Evolutionary conservation across 306 rosid genomes (phyloP).

Genomic region (Cucurbita maxima): DNA sequence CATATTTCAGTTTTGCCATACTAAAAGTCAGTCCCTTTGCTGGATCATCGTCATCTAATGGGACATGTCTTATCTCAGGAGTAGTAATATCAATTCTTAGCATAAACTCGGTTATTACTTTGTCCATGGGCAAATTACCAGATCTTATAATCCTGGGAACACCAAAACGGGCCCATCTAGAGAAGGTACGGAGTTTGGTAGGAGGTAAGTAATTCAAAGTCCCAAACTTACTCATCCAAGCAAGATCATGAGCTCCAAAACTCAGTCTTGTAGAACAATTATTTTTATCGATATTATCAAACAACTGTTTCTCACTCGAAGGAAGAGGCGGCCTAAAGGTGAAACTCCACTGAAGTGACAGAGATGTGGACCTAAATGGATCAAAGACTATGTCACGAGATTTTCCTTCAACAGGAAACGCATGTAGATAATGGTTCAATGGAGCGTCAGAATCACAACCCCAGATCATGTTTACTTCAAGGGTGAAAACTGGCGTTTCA

Average conservation of each 20-base stretch:
- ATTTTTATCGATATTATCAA: conserved; percentile 34
- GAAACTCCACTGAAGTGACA: conserved; percentile 84
- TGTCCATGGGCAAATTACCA: conserved; percentile 88
- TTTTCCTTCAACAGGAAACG: conserved; percentile 71
- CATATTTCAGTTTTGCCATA: conserved; percentile 69
- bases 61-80: conserved; percentile 66
- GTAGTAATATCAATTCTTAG: conserved; percentile 77
- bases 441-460: conserved; percentile 87
- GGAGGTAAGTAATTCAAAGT: conserved; percentile 77
- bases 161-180: conserved; percentile 98
- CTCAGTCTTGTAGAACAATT: conserved; percentile 54
- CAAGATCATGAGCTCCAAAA: conserved; percentile 96
- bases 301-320: conserved; percentile 28
- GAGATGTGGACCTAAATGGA: conserved; percentile 88
- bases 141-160: conserved; percentile 67
- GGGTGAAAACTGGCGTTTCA: conserved; percentile 64
- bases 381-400: conserved; percentile 72
- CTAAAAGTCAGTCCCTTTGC: conserved; percentile 84
- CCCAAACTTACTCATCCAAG: conserved; percentile 80
- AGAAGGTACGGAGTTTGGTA: conserved; percentile 79
- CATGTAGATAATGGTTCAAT: conserved; percentile 79
- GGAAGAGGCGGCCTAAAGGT: conserved; percentile 51
- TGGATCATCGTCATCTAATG: conserved; percentile 90
- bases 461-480: conserved; percentile 92
- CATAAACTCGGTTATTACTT: conserved; percentile 98